These are phyloP conservation scores for Marchantia paleacea DNA, from an alignment of 225 moss, liverwort and hornwort genomes.

Conservation along the genomic window DNA sequence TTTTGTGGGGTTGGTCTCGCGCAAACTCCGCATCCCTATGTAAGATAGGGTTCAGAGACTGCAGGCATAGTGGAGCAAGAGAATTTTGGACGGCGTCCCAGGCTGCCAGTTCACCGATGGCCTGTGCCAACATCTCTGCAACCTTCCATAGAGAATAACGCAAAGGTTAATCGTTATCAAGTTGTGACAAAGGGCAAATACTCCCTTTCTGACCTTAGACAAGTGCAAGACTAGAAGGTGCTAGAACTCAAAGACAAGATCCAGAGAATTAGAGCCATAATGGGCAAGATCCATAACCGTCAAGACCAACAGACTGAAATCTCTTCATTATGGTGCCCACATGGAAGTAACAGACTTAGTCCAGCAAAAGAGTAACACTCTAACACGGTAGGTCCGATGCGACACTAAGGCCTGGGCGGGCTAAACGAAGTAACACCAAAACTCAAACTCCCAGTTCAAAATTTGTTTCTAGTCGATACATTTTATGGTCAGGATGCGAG, in stretches of 20 bases:
- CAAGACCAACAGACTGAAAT: neutral
- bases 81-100: constrained; percentile 32
- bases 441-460: no score
- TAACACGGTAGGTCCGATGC: no score
- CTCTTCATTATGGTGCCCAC: no score
- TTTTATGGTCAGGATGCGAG: no score
- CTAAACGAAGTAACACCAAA: no score
- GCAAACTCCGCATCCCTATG: constrained; percentile 3
- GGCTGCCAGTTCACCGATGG: constrained; percentile 23
- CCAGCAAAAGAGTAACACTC: no score
- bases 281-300: neutral
- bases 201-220: neutral
- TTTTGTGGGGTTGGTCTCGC: constrained; percentile 2
- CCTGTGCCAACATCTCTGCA: constrained; percentile 45
- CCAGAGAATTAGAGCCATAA: no score
- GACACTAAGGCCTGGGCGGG: no score
- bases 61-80: constrained; percentile 32
- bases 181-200: neutral
- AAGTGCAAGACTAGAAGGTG: no score
- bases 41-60: constrained; percentile 33
- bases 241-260: no score
- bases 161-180: neutral
- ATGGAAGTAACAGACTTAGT: no score
- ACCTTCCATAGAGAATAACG: constrained; percentile 27
- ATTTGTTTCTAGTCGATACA: no score